Evolutionary conservation across 2,329 filamentous ascomycete genomes (phyloP).

Genomic region (Cladobotryum protrusum): DNA sequence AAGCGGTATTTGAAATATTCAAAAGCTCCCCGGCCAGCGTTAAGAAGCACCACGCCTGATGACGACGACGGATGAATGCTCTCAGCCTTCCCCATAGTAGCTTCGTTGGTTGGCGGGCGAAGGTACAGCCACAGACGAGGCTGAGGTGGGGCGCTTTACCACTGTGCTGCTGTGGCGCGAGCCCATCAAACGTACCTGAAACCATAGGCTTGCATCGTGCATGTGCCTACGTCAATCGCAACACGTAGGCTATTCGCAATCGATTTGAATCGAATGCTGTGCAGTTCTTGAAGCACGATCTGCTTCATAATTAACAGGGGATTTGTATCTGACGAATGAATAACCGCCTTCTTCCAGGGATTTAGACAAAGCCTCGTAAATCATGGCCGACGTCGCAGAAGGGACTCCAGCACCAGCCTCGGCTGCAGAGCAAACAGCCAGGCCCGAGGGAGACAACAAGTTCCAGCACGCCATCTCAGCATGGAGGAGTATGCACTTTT

Average conservation of each 20-base stretch:
- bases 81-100: neutral
- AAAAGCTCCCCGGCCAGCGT: neutral
- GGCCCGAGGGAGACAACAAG: constrained; percentile 67
- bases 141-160: constrained; percentile 12
- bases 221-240: constrained; percentile 3
- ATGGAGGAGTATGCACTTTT: constrained; percentile 69
- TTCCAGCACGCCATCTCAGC: constrained; percentile 94
- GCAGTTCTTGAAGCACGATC: neutral
- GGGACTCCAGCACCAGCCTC: constrained; percentile 16
- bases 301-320: neutral
- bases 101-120: neutral
- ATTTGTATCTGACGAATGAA: constrained; percentile 12
- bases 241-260: constrained; percentile 7
- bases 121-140: constrained; percentile 11
- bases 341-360: constrained; percentile 8
- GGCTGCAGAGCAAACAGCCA: constrained; percentile 11
- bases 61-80: neutral
- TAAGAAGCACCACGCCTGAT: neutral
- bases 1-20: neutral
- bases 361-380: constrained; percentile 3
- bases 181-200: neutral
- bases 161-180: constrained; percentile 7
- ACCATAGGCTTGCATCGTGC: neutral
- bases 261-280: neutral
- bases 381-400: constrained; percentile 28